These are phyloP conservation scores for Scytalidium lignicola DNA, from an alignment of 2,329 filamentous ascomycete species.

Conservation along the genomic window DNA sequence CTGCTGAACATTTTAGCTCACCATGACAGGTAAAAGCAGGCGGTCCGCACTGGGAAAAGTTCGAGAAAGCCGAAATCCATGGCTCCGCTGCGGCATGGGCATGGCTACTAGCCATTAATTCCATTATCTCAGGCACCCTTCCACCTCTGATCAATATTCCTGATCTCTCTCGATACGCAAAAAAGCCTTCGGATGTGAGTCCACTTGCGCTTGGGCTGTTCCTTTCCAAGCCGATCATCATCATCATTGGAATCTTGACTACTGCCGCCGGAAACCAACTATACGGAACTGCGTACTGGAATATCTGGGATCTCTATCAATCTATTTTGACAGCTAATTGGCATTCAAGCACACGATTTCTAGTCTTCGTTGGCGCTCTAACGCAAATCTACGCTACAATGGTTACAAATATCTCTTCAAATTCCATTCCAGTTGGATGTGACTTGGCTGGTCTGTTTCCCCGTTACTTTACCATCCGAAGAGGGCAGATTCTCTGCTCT, in stretches of 20 bases:
- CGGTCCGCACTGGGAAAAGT: neutral
- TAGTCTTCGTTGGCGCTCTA: constrained; percentile 41
- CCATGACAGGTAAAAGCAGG: neutral
- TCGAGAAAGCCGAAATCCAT: neutral
- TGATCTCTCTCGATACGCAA: constrained; percentile 34
- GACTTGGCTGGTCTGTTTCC: constrained; percentile 48
- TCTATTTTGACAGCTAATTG: constrained; percentile 20
- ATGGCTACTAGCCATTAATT: constrained; percentile 23
- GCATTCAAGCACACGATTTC: constrained; percentile 29
- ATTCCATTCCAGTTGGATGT: constrained; percentile 44
- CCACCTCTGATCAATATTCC: constrained; percentile 33
- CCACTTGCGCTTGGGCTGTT: constrained; percentile 1
- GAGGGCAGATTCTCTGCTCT: constrained; percentile 46
- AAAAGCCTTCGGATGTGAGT: constrained; percentile 9
- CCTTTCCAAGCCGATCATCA: constrained; percentile 2
- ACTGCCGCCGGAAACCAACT: constrained; percentile 46
- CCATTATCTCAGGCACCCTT: constrained; percentile 26
- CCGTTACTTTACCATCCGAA: constrained; percentile 45
- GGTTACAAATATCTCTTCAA: constrained; percentile 48
- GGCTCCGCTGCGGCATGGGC: constrained; percentile 7
- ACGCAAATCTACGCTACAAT: constrained; percentile 48
- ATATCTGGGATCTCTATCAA: constrained; percentile 42
- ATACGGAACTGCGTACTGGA: constrained; percentile 34
- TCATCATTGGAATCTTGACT: constrained; percentile 46
- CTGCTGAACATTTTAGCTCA: neutral